Base-by-base conservation (phyloP, 768 basidiomycete genomes). In the Trichaptum fuscoviolaceum region DNA sequence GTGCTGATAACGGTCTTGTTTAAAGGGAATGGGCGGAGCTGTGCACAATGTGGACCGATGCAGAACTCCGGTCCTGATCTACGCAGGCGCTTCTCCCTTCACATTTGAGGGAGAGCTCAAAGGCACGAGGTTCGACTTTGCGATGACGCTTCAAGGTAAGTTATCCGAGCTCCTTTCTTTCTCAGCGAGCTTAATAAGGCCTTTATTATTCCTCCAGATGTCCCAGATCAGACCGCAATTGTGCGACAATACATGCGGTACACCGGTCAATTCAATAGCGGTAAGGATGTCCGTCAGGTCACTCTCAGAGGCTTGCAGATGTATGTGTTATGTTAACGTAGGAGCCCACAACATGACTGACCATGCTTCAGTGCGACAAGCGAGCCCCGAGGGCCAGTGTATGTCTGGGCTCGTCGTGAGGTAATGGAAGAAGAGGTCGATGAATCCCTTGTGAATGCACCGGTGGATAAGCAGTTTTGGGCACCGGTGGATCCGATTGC, bases 161-260 rank as follows among this genome's bases (percentile, higher is more conserved):
- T n/a, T n/a, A n/a, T n/a, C n/a, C n/a, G n/a, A n/a, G n/a, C 42
- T 15, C 10, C 42, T 52, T n/a, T n/a, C n/a, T n/a, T n/a, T n/a
- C n/a, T n/a, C n/a, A n/a, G n/a, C n/a, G n/a, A n/a, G n/a, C n/a
- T n/a, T n/a, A n/a, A n/a, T n/a, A n/a, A n/a, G n/a, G n/a, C n/a
- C n/a, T n/a, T n/a, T n/a, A n/a, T n/a, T n/a, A n/a, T n/a, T n/a
- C n/a, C n/a, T n/a, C n/a, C 70, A 90, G 88, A 91, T 73, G 79
- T 87, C 6, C 85, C 85, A 20, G 90, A 91, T 71, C 90, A 92
- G 69, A 70, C 87, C 0, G 80, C 83, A 4, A 90, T 91, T 64
- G 83, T 90, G 27, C 83, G 90, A 1, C 89, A 90, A 70, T 92
- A 91, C 73, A 91, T 90, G 89, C 80, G 89, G 9, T 83, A 84